Conservation (phyloP, 345 rosid species). For the Boechera retrofracta region DNA sequence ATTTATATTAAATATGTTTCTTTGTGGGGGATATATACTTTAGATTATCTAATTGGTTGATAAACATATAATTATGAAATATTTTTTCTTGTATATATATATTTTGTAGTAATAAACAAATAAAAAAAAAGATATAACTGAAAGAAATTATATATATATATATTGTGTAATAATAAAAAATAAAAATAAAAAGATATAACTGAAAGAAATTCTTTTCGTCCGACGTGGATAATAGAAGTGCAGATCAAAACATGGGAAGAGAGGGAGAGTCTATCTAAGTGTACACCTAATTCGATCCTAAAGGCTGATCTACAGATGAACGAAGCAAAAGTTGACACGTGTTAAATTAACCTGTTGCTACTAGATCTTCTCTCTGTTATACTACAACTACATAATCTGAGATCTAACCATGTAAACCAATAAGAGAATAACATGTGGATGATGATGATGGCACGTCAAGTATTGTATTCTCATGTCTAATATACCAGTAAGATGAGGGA, state of each 20-base stretch:
- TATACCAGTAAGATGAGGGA: constrained; percentile 27
- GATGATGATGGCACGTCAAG: constrained; percentile 27
- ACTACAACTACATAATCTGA: constrained; percentile 40
- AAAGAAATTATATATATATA: not conserved
- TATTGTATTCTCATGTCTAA: constrained; percentile 22
- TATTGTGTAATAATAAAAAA: too few species aligned
- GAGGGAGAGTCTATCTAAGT: constrained; percentile 22
- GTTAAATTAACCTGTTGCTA: constrained; percentile 12
- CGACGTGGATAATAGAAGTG: constrained; percentile 23
- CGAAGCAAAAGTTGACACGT: constrained; percentile 29
- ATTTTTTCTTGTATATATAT: too few species aligned
- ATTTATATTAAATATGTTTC: not conserved
- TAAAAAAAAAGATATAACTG: not conserved
- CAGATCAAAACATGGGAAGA: not conserved
- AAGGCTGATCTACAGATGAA: constrained; percentile 10
- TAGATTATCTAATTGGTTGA: not conserved
- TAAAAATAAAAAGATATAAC: too few species aligned
- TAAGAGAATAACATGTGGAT: constrained; percentile 36
- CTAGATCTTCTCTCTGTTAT: constrained; percentile 25
- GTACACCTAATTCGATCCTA: constrained; percentile 30
- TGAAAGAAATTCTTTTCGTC: not conserved
- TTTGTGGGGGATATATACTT: not conserved
- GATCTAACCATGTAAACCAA: constrained; percentile 22
- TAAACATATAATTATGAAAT: not conserved
- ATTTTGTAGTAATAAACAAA: not conserved